A percentile compares a stretch with the other conserved stretches of the same genome.
Conservation (phyloP, 768 basidiomycete genomes). For the Lactarius trivialis region DNA sequence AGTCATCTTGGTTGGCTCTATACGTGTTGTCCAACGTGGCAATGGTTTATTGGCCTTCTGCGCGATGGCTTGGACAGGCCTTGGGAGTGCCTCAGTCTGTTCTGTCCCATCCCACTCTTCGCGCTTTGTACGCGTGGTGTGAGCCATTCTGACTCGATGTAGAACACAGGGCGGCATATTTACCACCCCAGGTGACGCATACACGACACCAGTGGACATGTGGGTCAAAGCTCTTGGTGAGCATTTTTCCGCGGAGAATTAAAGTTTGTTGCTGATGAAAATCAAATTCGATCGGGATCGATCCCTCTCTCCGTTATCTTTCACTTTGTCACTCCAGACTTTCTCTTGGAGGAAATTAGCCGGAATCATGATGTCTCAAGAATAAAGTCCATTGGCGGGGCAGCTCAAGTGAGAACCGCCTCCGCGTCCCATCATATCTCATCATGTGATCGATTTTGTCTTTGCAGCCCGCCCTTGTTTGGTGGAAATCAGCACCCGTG, state of each 20-base stretch:
- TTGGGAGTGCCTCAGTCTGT: not conserved
- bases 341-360: conserved; percentile 67
- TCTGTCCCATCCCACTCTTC: not conserved
- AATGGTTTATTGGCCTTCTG: conserved; percentile 1
- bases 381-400: conserved; percentile 71
- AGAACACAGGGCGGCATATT: conserved; percentile 86
- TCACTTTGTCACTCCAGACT: conserved; percentile 39
- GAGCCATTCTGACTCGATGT: conserved; percentile 18
- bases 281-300: conserved; percentile 40
- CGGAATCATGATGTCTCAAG: conserved; percentile 62
- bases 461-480: conserved; percentile 62
- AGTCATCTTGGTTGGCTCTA: not conserved
- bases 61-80: not conserved
- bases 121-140: too few relatives aligned
- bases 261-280: conserved; percentile 41
- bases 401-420: conserved; percentile 50
- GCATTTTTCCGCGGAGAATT: conserved; percentile 31
- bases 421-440: conserved; percentile 3
- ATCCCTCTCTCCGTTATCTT: not conserved
- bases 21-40: not conserved
- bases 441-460: conserved; percentile 5
- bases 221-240: conserved; percentile 83
- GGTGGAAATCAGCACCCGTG: conserved; percentile 79
- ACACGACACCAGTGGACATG: conserved; percentile 85
- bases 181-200: conserved; percentile 79